Conservation (phyloP, 2,329 filamentous ascomycete species). For the Cladobotryum protrusum region DNA sequence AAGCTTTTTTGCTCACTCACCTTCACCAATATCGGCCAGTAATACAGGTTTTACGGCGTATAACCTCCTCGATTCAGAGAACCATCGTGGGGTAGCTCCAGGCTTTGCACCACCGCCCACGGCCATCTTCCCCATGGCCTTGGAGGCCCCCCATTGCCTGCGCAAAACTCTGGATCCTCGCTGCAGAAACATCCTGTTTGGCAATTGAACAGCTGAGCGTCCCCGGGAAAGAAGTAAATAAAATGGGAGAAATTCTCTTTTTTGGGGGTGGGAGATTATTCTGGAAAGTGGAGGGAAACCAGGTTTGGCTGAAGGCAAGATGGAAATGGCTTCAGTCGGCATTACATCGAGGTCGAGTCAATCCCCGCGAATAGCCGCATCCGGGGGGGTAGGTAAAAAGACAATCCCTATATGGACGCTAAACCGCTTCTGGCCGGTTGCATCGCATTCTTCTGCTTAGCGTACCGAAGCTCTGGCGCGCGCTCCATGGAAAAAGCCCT, state of each 20-base stretch:
- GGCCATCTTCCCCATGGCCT: conserved; percentile 31
- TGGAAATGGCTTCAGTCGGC: conserved; percentile 27
- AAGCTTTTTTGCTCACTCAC: conserved; percentile 34
- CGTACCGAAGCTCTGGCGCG: background rate
- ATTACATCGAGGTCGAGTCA: conserved; percentile 25
- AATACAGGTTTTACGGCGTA: conserved; percentile 70
- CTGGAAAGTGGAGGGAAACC: too few species aligned
- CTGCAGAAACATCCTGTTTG: conserved; percentile 47
- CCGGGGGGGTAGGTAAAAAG: conserved; percentile 22
- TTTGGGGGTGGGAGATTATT: too few species aligned
- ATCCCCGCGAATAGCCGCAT: conserved; percentile 34
- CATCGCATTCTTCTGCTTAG: background rate
- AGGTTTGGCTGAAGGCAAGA: too few species aligned
- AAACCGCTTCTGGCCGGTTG: conserved; percentile 2
- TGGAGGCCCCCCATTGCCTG: conserved; percentile 45
- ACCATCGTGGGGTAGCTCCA: conserved; percentile 34
- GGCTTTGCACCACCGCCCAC: conserved; percentile 24
- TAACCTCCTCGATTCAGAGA: conserved; percentile 44
- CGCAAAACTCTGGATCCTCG: conserved; percentile 44
- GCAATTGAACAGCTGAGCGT: conserved; percentile 1
- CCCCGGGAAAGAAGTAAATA: background rate
- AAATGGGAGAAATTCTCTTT: too few species aligned
- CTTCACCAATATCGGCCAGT: conserved; percentile 81
- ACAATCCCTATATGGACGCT: background rate
- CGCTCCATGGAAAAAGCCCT: background rate